These are phyloP conservation scores for Neurospora discreta DNA, from an alignment of 495 filamentous ascomycete species.

Conservation along the genomic window DNA sequence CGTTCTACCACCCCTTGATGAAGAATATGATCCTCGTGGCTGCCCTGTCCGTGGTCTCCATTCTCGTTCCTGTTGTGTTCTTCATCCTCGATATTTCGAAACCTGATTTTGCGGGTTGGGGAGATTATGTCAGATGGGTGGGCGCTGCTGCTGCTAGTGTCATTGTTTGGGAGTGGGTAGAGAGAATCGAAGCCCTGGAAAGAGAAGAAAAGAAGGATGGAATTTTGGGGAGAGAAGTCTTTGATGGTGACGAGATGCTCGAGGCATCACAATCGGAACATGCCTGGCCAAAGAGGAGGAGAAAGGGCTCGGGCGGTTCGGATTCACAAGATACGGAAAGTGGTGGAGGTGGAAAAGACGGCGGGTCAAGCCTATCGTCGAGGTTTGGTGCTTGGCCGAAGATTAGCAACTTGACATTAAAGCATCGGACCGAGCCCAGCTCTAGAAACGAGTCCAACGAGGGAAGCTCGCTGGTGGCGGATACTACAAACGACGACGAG, in stretches of 20 bases:
- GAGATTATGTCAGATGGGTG: slow-evolving; percentile 95
- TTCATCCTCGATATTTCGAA: slow-evolving; percentile 90
- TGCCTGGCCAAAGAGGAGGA: slow-evolving; percentile 24
- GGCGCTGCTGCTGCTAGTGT: slow-evolving; percentile 93
- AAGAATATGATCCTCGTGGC: slow-evolving; percentile 84
- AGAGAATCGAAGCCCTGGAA: slow-evolving; percentile 93
- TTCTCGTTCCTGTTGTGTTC: slow-evolving; percentile 88
- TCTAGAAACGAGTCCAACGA: neutral
- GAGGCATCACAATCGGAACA: slow-evolving; percentile 50
- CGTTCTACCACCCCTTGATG: slow-evolving; percentile 89
- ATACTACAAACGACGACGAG: slow-evolving; percentile 13
- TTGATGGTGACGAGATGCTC: slow-evolving; percentile 94
- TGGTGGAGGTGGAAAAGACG: slow-evolving; percentile 7
- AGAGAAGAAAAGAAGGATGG: slow-evolving; percentile 94
- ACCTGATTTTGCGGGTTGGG: slow-evolving; percentile 83
- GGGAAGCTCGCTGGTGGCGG: neutral
- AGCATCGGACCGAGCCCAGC: slow-evolving; percentile 26
- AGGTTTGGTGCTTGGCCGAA: slow-evolving; percentile 35
- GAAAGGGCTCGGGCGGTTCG: slow-evolving; percentile 18
- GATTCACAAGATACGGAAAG: slow-evolving; percentile 19
- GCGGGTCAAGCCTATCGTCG: slow-evolving; percentile 16
- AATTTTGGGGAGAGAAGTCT: slow-evolving; percentile 85
- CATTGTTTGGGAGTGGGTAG: slow-evolving; percentile 99
- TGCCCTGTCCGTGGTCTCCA: slow-evolving; percentile 60
- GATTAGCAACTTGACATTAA: slow-evolving; percentile 30